Percentiles rank a stretch among this genome's conserved stretches.
These are phyloP conservation scores for Annulohypoxylon truncatum DNA, from an alignment of 2,329 filamentous ascomycete genomes.

Conservation along the genomic window DNA sequence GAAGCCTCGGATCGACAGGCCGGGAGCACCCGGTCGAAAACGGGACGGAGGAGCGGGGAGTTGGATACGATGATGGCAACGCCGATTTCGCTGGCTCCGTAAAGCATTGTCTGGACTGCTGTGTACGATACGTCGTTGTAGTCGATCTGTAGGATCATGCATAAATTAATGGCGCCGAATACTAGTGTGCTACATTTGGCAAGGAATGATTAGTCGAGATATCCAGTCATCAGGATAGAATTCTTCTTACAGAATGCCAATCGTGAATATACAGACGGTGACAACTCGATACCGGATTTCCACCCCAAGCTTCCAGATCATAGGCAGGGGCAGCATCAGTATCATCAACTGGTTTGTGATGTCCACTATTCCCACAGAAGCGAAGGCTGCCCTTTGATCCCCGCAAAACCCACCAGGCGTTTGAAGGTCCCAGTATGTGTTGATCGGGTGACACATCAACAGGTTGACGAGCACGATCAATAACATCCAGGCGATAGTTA, in stretches of 20 bases:
- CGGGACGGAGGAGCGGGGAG: constrained; percentile 36
- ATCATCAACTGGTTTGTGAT: constrained; percentile 37
- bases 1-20: neutral
- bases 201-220: constrained; percentile 5
- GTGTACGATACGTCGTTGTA: constrained; percentile 32
- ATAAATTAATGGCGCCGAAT: constrained; percentile 30
- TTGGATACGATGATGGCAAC: constrained; percentile 40
- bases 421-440: constrained; percentile 47
- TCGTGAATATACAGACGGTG: constrained; percentile 32
- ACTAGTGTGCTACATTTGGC: constrained; percentile 22
- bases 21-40: constrained; percentile 31
- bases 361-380: constrained; percentile 31
- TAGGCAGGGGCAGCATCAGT: constrained; percentile 34
- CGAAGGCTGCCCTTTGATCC: constrained; percentile 32
- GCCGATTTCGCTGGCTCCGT: constrained; percentile 38
- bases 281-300: constrained; percentile 34
- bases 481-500: constrained; percentile 38
- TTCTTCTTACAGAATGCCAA: constrained; percentile 36
- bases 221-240: neutral
- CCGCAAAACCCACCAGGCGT: constrained; percentile 32
- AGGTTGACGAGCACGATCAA: constrained; percentile 34
- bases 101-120: constrained; percentile 19
- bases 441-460: constrained; percentile 38
- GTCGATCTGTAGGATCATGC: constrained; percentile 24
- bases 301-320: constrained; percentile 31